Conservation (phyloP, 352 stramenopile genomes). For the Nothophytophthora sp. region DNA sequence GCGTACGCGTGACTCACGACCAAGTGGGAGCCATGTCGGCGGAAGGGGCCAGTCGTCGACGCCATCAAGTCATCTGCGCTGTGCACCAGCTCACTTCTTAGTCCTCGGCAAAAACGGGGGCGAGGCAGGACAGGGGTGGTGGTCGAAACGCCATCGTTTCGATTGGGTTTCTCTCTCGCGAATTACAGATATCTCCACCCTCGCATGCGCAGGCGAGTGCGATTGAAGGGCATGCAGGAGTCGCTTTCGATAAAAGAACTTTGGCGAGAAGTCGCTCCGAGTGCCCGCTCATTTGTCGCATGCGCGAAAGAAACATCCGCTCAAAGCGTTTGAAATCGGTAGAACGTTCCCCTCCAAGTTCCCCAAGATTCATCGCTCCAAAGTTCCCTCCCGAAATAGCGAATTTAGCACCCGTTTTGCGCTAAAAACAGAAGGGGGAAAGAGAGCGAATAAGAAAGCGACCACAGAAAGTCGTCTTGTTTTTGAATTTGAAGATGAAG, state of each 20-base stretch:
- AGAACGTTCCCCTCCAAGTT: constrained; percentile 1
- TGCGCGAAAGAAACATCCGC: constrained; percentile 30
- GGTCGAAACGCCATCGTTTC: too few relatives aligned
- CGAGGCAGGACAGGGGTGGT: too few relatives aligned
- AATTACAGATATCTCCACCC: too few relatives aligned
- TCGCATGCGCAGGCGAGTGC: too few relatives aligned
- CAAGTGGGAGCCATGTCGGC: constrained; percentile 4
- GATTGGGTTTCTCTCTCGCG: too few relatives aligned
- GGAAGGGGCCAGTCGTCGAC: constrained; percentile 20
- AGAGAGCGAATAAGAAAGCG: too few relatives aligned
- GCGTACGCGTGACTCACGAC: constrained; percentile 1
- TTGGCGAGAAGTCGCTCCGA: background rate
- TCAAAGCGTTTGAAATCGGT: constrained; percentile 8
- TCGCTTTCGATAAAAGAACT: background rate
- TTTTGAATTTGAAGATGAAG: constrained; percentile 29
- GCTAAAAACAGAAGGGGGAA: too few relatives aligned
- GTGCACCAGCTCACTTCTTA: constrained; percentile 14
- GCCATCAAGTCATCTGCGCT: constrained; percentile 17
- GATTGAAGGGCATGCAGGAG: too few relatives aligned
- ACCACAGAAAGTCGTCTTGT: constrained; percentile 24
- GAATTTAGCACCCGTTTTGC: constrained; percentile 21
- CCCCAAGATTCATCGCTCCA: too few relatives aligned
- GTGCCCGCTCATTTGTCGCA: background rate
- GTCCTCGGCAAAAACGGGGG: too few relatives aligned
- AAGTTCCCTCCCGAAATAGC: too few relatives aligned